Evolutionary conservation across 345 rosid genomes (phyloP), one percentile per base, ranked within the genome.

Genomic region (Euphorbia lathyris): DNA sequence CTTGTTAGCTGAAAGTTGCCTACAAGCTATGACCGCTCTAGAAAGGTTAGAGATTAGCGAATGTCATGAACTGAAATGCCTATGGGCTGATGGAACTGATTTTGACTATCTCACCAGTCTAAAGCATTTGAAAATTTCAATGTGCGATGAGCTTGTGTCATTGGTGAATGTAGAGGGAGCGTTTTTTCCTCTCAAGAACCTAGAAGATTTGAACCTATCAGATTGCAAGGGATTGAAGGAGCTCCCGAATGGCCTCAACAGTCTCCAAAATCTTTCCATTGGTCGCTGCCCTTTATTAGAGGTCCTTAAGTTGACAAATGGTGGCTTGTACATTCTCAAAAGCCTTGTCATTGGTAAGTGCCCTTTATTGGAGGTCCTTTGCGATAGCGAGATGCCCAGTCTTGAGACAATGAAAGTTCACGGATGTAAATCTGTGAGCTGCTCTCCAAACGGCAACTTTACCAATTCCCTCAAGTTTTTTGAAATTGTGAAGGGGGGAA

Each of bases 171-270:
- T 27, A 48, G 29, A 19, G 19, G 73, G 52, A 53, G 58, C 19
- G 5, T 16, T 27, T 57, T 32, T 69, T 25, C 55, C 72, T 25
- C 56, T 63, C 72, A 69, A n/a, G n/a, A n/a, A 40, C 19, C 11
- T 40, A 1, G 43, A 40, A 9, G 2, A 34, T 69, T 69, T 20
- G 58, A 58, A 40, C 9, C 43, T 40, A 6, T 26, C 58, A 26
- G 22, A 9, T 6, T 68, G 72, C 43, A 2, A 23, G 26, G 23
- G 17, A 9, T n/a, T 69, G 72, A 29, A 62, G 75, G 59, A 66
- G 6, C 75, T 80, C 7, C 86, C 83, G 10, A 73, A 74, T 66
- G 43, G 75, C 65, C 5, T 83, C 12, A 51, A 63, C 32, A 73
- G 66, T 7, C 76, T 81, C 78, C 34, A 62, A 12, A 73, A 79